Evolutionary conservation across 768 basidiomycete genomes (phyloP).

Genomic region (Trametes cubensis): DNA sequence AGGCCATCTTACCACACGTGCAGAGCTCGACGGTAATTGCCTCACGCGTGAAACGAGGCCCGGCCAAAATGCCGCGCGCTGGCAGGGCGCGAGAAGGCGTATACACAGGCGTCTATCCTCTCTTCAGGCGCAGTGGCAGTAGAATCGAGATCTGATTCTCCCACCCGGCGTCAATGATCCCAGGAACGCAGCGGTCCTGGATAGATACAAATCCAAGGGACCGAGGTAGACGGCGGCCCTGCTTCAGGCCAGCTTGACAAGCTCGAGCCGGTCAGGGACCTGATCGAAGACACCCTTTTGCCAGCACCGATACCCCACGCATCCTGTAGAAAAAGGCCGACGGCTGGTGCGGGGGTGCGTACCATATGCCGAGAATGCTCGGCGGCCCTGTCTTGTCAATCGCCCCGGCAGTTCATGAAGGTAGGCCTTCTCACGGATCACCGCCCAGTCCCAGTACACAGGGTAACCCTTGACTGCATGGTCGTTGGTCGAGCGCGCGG

Average conservation of each 20-base stretch:
- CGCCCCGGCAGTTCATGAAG: conserved; percentile 1
- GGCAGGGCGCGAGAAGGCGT: neutral
- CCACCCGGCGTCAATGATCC: neutral
- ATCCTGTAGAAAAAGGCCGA: neutral
- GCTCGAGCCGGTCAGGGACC: conserved; percentile 7
- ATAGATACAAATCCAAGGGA: neutral
- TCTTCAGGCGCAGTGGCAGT: neutral
- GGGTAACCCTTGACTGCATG: neutral
- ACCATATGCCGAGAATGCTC: conserved; percentile 1
- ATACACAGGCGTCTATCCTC: neutral
- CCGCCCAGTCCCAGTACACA: neutral
- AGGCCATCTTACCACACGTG: too few species aligned
- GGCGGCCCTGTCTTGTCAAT: conserved; percentile 13
- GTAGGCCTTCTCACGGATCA: conserved; percentile 13
- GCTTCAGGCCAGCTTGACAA: conserved; percentile 9
- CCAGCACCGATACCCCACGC: neutral
- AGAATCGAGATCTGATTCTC: conserved; percentile 3
- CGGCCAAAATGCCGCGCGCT: neutral
- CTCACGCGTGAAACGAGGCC: neutral
- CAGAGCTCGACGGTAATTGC: neutral
- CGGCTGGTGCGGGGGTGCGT: neutral
- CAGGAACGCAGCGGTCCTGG: conserved; percentile 17
- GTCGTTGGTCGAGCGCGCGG: neutral
- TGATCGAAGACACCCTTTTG: conserved; percentile 11
- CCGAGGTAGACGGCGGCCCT: neutral